Conservation (phyloP, 257 asterid species). For the Nicotiana noctiflora region DNA sequence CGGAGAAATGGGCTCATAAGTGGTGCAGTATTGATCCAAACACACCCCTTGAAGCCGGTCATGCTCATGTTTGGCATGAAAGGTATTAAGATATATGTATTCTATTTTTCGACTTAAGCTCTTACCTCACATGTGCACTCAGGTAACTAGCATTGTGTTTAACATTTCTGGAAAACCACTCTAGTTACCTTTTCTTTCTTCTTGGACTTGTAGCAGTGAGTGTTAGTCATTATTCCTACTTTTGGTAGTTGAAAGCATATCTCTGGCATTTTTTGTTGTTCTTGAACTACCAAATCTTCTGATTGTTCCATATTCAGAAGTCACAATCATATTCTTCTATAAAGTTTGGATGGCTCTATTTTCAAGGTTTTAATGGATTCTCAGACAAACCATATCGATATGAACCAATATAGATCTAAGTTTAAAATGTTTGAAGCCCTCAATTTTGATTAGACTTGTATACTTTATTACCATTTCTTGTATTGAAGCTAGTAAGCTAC, state of each 20-base stretch:
- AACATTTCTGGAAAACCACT: not conserved
- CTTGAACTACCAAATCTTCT: not conserved
- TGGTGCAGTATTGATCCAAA: constrained; percentile 91
- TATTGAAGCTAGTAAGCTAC: not conserved
- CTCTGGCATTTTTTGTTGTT: not conserved
- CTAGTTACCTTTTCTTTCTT: not conserved
- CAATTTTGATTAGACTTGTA: not conserved
- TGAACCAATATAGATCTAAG: not conserved
- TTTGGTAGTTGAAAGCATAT: not conserved
- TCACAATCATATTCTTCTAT: not conserved
- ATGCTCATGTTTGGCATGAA: constrained; percentile 98
- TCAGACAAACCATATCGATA: not conserved
- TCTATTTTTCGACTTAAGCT: not conserved
- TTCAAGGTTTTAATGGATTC: no score
- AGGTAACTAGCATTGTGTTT: not conserved
- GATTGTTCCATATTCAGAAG: not conserved
- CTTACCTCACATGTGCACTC: not conserved
- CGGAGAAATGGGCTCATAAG: constrained; percentile 94
- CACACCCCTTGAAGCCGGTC: constrained; percentile 81
- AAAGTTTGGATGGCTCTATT: not conserved
- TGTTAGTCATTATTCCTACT: not conserved
- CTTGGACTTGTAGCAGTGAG: no score
- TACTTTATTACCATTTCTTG: not conserved
- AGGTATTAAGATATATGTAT: constrained; percentile 35
- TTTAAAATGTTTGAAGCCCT: not conserved